Evolutionary conservation across 2,329 filamentous ascomycete species (phyloP).

Genomic region (Colletotrichum tabaci): DNA sequence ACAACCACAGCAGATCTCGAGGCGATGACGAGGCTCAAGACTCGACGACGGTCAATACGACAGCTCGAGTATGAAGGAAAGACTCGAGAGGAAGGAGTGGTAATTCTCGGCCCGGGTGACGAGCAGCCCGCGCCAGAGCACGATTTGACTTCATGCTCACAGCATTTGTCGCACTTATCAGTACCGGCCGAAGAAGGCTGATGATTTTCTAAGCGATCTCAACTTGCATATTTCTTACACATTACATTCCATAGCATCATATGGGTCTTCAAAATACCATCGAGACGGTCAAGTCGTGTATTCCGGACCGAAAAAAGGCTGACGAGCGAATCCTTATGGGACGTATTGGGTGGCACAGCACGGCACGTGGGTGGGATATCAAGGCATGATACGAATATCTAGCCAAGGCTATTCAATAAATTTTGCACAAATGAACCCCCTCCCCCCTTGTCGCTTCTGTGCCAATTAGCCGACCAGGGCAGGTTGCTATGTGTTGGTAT

Average conservation of each 20-base stretch:
- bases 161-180: slow-evolving; percentile 25
- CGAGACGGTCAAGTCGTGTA: slow-evolving; percentile 6
- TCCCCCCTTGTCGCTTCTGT: no score
- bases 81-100: background rate
- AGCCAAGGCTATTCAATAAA: background rate
- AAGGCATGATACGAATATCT: background rate
- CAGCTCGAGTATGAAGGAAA: background rate
- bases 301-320: background rate
- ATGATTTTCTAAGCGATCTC: slow-evolving; percentile 10
- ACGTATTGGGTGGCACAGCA: background rate
- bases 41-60: background rate
- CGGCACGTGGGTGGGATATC: background rate
- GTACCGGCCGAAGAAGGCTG: slow-evolving; percentile 21
- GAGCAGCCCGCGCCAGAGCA: slow-evolving; percentile 34
- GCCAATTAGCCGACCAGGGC: background rate
- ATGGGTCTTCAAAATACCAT: slow-evolving; percentile 13
- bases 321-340: background rate
- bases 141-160: slow-evolving; percentile 29
- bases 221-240: slow-evolving; percentile 23
- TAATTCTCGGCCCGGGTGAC: slow-evolving; percentile 31
- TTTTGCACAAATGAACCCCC: background rate
- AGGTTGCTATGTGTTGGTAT: background rate
- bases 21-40: slow-evolving; percentile 10
- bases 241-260: background rate
- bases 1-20: slow-evolving; percentile 19